Evolutionary conservation across 441 rosid genomes (phyloP), one percentile per base, ranked within the genome.

Genomic region (Hura crepitans): DNA sequence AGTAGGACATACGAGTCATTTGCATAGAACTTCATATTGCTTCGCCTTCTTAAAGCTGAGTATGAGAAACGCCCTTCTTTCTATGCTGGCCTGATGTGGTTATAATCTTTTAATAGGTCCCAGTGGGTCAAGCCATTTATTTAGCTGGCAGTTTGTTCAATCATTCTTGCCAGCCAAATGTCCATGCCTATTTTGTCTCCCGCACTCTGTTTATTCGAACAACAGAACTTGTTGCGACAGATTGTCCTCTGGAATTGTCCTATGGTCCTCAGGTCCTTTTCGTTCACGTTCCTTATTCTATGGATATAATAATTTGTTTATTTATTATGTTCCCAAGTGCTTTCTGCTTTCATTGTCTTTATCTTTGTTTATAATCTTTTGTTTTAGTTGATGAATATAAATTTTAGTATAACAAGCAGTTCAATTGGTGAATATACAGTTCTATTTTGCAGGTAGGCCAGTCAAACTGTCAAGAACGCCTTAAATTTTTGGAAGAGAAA

Each of bases 101-200:
- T 72, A 54, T 63, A 72, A 70, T 62, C 66, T 71, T 66, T 65
- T 69, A 62, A n/a, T 77, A 91, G 94, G 85, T 90, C 75, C 81
- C 87, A 71, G 94, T 86, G 72, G 98, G 96, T 62, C 97, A 84
- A 71, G 98, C 97, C 66, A 80, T 93, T 62, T 93, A 86, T 66
- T 71, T 53, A 68, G 74, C 73, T 67, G 98, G 89, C 71, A 90
- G 94, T 73, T 66, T 87, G 82, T 90, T 89, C 87, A 93, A 90
- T 77, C 98, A 93, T 80, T 90, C 96, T 72, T 93, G 98, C 86
- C 76, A 63, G 82, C 97, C 98, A 72, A 93, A 90, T 64, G 79
- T 93, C 77, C 92, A 93, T 72, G 87, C 89, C 57, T 93, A 90
- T 79, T 93, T 90, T 84, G 81, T 89, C 72, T 89, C 97, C 20